Percentiles rank a stretch among this genome's conserved stretches.
Evolutionary conservation across 2,329 filamentous ascomycete species (phyloP).

Genomic region (Decorospora gaudefroyi): DNA sequence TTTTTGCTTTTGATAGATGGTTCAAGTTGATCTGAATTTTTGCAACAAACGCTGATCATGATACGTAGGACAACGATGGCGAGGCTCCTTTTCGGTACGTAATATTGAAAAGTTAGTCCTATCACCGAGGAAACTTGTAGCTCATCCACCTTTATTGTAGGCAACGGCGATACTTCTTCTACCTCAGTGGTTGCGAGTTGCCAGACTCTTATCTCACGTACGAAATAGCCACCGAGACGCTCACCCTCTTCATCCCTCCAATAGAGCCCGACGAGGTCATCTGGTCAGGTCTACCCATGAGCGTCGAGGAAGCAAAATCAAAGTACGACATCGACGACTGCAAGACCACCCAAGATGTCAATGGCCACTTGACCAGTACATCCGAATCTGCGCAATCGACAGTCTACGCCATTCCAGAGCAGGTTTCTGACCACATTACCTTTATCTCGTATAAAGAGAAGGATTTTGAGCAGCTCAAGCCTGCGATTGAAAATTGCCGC

Average conservation of each 20-base stretch:
- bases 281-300: conserved; percentile 88
- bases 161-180: conserved; percentile 92
- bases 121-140: not conserved
- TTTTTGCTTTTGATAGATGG: not conserved
- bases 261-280: conserved; percentile 87
- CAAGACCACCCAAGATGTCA: conserved; percentile 72
- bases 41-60: conserved; percentile 11
- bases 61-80: conserved; percentile 74
- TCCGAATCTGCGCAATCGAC: conserved; percentile 55
- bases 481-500: conserved; percentile 77
- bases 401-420: conserved; percentile 77
- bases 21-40: not conserved
- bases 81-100: conserved; percentile 75
- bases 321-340: conserved; percentile 72
- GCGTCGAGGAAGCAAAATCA: conserved; percentile 71
- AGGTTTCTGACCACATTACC: conserved; percentile 72
- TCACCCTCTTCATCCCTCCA: conserved; percentile 89
- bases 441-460: conserved; percentile 72
- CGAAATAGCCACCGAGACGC: conserved; percentile 71
- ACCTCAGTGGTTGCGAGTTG: conserved; percentile 82
- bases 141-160: conserved; percentile 51
- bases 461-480: conserved; percentile 60
- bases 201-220: conserved; percentile 82
- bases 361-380: conserved; percentile 66
- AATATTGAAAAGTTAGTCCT: no score